Percentiles rank a stretch among this genome's conserved stretches.
phyloP scores from a whole-genome alignment of 2,329 filamentous ascomycete species.

The Corynespora cassiicola region DNA sequence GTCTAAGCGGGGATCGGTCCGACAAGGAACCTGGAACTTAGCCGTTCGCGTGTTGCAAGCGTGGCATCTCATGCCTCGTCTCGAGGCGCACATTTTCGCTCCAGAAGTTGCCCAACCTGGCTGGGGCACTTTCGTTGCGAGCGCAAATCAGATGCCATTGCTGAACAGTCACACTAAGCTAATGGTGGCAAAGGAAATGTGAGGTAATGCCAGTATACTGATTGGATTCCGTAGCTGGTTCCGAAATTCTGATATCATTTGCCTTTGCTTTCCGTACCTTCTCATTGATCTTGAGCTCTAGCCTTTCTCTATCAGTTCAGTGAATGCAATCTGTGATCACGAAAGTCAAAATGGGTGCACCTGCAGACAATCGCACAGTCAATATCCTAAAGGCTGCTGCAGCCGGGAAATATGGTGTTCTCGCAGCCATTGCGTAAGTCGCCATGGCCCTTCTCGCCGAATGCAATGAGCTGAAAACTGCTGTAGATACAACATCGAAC shows the following conservation, averaged over 20 bases:
- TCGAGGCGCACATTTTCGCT: slow-evolving; percentile 21
- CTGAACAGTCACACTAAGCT: too few relatives aligned
- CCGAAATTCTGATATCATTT: slow-evolving; percentile 7
- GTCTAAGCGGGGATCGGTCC: slow-evolving; percentile 19
- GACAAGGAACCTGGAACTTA: not conserved
- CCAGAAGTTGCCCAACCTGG: too few relatives aligned
- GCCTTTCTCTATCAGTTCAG: too few relatives aligned
- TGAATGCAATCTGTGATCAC: too few relatives aligned
- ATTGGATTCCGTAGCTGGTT: slow-evolving; percentile 9
- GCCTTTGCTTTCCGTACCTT: not conserved
- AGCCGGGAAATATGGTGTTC: slow-evolving; percentile 63
- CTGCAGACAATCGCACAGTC: slow-evolving; percentile 35
- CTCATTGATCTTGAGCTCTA: slow-evolving; percentile 2
- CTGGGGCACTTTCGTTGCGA: slow-evolving; percentile 11
- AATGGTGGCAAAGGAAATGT: too few relatives aligned
- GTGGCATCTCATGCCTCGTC: slow-evolving; percentile 21
- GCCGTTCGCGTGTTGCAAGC: not conserved
- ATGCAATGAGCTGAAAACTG: too few relatives aligned
- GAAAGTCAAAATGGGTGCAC: slow-evolving; percentile 22
- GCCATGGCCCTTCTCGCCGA: too few relatives aligned
- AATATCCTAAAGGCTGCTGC: slow-evolving; percentile 64
- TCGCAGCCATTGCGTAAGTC: slow-evolving; percentile 52
- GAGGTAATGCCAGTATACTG: too few relatives aligned
- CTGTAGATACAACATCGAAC: slow-evolving; percentile 44
- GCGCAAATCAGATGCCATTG: slow-evolving; percentile 9